A percentile compares a stretch with the other conserved stretches of the same genome.
phyloP scores from a whole-genome alignment of 805 yeast genomes.

The Wickerhamiella qilinensis region DNA sequence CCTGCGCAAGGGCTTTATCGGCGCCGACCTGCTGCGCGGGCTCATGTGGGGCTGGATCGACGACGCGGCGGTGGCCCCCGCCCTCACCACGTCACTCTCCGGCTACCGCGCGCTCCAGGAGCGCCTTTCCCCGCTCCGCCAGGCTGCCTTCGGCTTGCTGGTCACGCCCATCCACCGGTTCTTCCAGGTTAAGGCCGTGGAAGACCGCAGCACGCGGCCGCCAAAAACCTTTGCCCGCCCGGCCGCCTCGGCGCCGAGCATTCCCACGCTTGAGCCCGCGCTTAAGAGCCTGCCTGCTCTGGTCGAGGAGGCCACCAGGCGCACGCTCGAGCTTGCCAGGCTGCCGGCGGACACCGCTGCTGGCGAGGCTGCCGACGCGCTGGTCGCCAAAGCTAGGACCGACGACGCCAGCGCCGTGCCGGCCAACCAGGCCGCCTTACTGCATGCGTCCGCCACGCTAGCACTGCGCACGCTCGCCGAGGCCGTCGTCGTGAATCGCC shows the following conservation, averaged over 20 bases:
- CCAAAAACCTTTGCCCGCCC: background rate
- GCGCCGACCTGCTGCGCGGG: conserved; percentile 47
- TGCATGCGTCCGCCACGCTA: conserved; percentile 4
- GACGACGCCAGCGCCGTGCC: background rate
- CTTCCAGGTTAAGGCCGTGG: conserved; percentile 56
- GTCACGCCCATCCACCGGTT: conserved; percentile 67
- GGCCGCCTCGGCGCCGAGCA: background rate
- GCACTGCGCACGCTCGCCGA: conserved; percentile 13
- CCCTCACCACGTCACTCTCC: conserved; percentile 18
- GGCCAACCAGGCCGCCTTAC: background rate
- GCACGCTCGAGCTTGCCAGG: conserved; percentile 2
- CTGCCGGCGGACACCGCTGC: background rate
- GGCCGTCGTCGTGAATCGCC: conserved; percentile 7
- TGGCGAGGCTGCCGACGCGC: conserved; percentile 1
- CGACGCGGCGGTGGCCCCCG: conserved; percentile 53
- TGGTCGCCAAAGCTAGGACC: conserved; percentile 5
- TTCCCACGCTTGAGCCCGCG: background rate
- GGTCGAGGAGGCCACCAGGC: conserved; percentile 3
- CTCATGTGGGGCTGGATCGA: conserved; percentile 46
- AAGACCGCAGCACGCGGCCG: conserved; percentile 6
- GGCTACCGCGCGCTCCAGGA: conserved; percentile 34
- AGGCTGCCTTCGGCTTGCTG: conserved; percentile 47
- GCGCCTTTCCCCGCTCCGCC: conserved; percentile 31
- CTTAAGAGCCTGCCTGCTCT: background rate
- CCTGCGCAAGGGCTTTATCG: conserved; percentile 58